phyloP scores from a whole-genome alignment of 805 yeast species.

The Lipomyces yamadae region DNA sequence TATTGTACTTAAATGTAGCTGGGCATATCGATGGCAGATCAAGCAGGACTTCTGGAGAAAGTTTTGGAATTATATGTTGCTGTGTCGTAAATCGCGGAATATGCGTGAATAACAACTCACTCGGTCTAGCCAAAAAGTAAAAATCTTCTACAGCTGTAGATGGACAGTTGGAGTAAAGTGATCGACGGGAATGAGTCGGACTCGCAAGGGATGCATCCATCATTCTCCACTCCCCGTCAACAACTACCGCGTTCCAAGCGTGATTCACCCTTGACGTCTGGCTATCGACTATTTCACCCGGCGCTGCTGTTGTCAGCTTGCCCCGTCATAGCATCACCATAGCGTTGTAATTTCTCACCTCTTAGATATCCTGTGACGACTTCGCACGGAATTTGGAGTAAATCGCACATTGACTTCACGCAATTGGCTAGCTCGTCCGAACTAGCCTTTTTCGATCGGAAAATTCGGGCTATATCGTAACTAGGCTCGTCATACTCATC shows the following conservation, averaged over 20 bases:
- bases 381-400: constrained; percentile 73
- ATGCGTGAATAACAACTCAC: constrained; percentile 78
- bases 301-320: constrained; percentile 48
- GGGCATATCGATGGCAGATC: constrained; percentile 88
- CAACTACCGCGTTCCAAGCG: constrained; percentile 81
- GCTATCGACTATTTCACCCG: constrained; percentile 60
- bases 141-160: constrained; percentile 53
- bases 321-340: not conserved
- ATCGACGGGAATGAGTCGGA: constrained; percentile 56
- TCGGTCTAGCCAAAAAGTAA: constrained; percentile 80
- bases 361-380: constrained; percentile 83
- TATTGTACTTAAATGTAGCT: constrained; percentile 64
- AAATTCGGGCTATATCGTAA: constrained; percentile 40
- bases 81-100: constrained; percentile 77
- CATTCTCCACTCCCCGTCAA: constrained; percentile 79
- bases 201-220: constrained; percentile 75
- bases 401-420: constrained; percentile 71
- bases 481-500: constrained; percentile 39
- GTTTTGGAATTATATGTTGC: constrained; percentile 85
- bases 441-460: constrained; percentile 58
- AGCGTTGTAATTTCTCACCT: constrained; percentile 7
- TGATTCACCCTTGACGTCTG: constrained; percentile 64
- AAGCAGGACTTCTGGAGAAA: constrained; percentile 76
- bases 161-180: constrained; percentile 49
- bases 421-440: constrained; percentile 77